Conservation (phyloP, 805 yeast species). For the Zygotorulaspora chibaensis region DNA sequence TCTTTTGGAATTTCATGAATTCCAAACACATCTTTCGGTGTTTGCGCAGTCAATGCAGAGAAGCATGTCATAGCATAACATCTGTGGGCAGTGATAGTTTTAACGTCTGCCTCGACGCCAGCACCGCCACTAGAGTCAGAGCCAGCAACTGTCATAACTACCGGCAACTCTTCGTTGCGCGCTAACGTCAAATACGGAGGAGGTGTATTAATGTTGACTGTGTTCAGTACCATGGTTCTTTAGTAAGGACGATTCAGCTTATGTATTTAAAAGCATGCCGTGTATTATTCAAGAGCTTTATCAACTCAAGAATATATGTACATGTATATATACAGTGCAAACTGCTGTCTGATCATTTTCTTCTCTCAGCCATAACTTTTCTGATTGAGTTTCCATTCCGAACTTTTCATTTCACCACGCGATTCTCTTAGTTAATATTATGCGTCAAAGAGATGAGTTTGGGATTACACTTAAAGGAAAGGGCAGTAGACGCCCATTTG, state of each 20-base stretch:
- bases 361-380: background rate
- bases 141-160: slow-evolving; percentile 57
- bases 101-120: slow-evolving; percentile 85
- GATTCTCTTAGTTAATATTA: background rate
- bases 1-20: slow-evolving; percentile 42
- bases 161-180: slow-evolving; percentile 33
- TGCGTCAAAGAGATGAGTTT: background rate
- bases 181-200: slow-evolving; percentile 30
- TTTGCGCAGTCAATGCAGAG: slow-evolving; percentile 77
- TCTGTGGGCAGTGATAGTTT: slow-evolving; percentile 68
- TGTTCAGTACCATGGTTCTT: slow-evolving; percentile 13
- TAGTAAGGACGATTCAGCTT: background rate
- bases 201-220: slow-evolving; percentile 26
- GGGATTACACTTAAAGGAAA: background rate
- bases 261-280: background rate
- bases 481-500: background rate
- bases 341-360: no score
- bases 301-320: background rate
- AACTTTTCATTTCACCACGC: background rate
- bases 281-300: background rate
- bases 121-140: slow-evolving; percentile 90
- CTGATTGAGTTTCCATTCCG: background rate
- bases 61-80: slow-evolving; percentile 76
- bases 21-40: slow-evolving; percentile 43
- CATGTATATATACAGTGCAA: no score